phyloP scores from a whole-genome alignment of 345 rosid species.

The Rhizophora apiculata region DNA sequence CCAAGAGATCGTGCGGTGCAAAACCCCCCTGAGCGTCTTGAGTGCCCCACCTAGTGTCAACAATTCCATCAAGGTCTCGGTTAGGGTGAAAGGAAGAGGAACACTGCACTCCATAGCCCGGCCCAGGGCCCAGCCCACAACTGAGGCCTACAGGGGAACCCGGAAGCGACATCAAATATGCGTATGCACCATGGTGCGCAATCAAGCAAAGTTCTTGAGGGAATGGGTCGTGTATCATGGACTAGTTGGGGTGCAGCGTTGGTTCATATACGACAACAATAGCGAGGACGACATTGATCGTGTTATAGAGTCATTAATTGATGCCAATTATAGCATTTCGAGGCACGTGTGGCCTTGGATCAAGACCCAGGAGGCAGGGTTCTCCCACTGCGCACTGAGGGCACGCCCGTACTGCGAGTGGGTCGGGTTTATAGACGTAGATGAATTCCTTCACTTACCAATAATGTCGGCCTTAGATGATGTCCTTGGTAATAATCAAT shows the following conservation, averaged over 20 bases:
- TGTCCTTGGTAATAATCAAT: slow-evolving; percentile 32
- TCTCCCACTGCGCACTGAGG: slow-evolving; percentile 75
- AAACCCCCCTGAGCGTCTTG: slow-evolving; percentile 59
- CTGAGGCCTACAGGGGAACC: neutral
- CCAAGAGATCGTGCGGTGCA: slow-evolving; percentile 80
- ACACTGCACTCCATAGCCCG: slow-evolving; percentile 57
- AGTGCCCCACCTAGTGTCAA: slow-evolving; percentile 18
- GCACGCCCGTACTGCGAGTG: slow-evolving; percentile 59
- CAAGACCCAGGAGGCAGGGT: slow-evolving; percentile 86
- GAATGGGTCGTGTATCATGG: slow-evolving; percentile 88
- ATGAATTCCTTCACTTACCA: slow-evolving; percentile 63
- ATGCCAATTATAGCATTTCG: slow-evolving; percentile 38
- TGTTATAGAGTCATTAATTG: slow-evolving; percentile 34
- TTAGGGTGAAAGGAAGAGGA: slow-evolving; percentile 58
- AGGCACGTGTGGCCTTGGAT: slow-evolving; percentile 87
- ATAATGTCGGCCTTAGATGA: slow-evolving; percentile 30
- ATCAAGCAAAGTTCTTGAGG: slow-evolving; percentile 54
- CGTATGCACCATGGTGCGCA: slow-evolving; percentile 78
- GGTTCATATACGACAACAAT: slow-evolving; percentile 84
- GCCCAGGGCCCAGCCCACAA: slow-evolving; percentile 40
- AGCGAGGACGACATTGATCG: slow-evolving; percentile 58
- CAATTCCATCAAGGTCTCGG: slow-evolving; percentile 50
- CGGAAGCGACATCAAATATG: slow-evolving; percentile 51
- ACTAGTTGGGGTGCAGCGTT: slow-evolving; percentile 58
- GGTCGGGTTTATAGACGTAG: slow-evolving; percentile 85